Conservation (phyloP, 2,329 filamentous ascomycete genomes). For the Amauroascus niger region DNA sequence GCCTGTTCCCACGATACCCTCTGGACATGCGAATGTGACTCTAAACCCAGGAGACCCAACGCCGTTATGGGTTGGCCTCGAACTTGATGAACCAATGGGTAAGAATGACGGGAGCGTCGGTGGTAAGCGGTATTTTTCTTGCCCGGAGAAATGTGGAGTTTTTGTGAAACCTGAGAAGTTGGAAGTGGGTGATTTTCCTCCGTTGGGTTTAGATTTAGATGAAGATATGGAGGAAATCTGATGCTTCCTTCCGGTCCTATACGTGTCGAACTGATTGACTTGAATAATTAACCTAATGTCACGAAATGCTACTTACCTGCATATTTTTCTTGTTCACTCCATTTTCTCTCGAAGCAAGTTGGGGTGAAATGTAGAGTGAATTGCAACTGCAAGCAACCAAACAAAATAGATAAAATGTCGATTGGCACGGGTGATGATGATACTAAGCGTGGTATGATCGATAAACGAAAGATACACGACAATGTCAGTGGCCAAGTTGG, state of each 20-base stretch:
- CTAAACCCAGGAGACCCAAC: constrained; percentile 16
- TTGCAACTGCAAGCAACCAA: too few species aligned
- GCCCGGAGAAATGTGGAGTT: constrained; percentile 46
- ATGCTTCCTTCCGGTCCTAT: not conserved
- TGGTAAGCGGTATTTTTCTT: constrained; percentile 46
- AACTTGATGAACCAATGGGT: constrained; percentile 54
- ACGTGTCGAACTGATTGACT: too few species aligned
- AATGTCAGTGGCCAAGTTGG: too few species aligned
- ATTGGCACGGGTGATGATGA: too few species aligned
- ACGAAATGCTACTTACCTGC: too few species aligned
- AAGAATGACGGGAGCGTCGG: constrained; percentile 52
- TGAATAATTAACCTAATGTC: too few species aligned
- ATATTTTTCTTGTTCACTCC: too few species aligned
- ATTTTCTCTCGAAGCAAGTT: too few species aligned
- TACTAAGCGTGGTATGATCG: too few species aligned
- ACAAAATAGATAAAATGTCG: too few species aligned
- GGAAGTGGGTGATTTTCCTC: constrained; percentile 51
- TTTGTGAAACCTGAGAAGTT: constrained; percentile 55
- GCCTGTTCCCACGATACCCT: constrained; percentile 33
- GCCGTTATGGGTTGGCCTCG: constrained; percentile 49
- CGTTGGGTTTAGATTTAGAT: constrained; percentile 42
- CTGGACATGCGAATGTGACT: constrained; percentile 14
- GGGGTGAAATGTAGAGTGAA: too few species aligned
- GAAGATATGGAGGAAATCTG: constrained; percentile 49
- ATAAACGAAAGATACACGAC: too few species aligned